Conservation (phyloP, 1,284 basidiomycete species). For the Papiliotrema laurentii region DNA sequence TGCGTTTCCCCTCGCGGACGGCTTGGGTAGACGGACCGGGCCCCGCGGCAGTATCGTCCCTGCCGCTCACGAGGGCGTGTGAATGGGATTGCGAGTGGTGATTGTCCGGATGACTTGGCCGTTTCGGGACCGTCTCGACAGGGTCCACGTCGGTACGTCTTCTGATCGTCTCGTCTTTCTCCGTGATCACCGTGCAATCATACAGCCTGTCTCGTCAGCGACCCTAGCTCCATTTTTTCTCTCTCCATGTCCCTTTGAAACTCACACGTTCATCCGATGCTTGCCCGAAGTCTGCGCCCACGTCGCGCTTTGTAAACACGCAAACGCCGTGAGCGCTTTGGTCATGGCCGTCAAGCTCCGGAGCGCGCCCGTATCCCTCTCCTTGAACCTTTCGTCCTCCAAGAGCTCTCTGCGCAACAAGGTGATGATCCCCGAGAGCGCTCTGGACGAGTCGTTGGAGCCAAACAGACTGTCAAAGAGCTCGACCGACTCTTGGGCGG, state of each 20-base stretch:
- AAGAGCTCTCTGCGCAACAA: conserved; percentile 50
- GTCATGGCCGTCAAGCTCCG: conserved; percentile 48
- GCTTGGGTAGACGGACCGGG: conserved; percentile 12
- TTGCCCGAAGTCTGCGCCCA: conserved; percentile 44
- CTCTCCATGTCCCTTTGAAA: neutral
- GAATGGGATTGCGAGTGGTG: neutral
- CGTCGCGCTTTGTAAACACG: conserved; percentile 52
- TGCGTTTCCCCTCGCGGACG: neutral
- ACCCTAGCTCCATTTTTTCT: no score
- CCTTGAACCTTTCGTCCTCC: conserved; percentile 42
- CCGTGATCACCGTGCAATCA: conserved; percentile 50
- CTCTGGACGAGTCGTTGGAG: conserved; percentile 52
- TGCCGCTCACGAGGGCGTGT: neutral
- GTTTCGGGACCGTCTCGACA: no score
- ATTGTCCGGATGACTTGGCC: no score
- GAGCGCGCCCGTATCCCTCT: conserved; percentile 36
- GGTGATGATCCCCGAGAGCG: conserved; percentile 51
- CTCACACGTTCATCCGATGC: conserved; percentile 48
- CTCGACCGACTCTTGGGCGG: conserved; percentile 52
- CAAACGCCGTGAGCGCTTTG: conserved; percentile 54
- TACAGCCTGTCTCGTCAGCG: conserved; percentile 35
- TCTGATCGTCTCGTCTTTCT: conserved; percentile 11
- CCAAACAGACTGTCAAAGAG: conserved; percentile 54
- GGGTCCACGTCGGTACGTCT: no score
- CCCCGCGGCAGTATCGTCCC: no score